Percentiles rank a stretch among this genome's conserved stretches.
phyloP scores from a whole-genome alignment of 371 early-diverging fungal species.

The Aphelidium insulamus region DNA sequence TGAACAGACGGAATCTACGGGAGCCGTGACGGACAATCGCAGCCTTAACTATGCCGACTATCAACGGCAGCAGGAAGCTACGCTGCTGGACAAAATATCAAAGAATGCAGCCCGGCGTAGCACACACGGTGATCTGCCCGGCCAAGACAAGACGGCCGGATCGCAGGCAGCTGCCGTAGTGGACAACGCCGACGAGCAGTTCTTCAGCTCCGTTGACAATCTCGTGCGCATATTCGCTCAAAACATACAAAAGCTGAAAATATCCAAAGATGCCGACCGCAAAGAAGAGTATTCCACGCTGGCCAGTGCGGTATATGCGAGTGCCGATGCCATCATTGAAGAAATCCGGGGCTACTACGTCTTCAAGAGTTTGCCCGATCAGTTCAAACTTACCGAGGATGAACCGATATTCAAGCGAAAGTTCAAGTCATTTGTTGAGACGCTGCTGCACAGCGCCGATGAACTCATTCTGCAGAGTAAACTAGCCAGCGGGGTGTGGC shows the following conservation, averaged over 20 bases:
- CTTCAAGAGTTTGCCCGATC: background rate
- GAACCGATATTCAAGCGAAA: background rate
- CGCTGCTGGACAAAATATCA: constrained; percentile 12
- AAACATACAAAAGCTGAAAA: constrained; percentile 11
- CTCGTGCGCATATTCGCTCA: constrained; percentile 10
- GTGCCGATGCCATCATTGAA: constrained; percentile 13
- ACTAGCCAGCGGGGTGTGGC: constrained; percentile 13
- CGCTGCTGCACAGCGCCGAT: background rate
- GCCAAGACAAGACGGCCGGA: background rate
- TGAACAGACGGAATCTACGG: constrained; percentile 4
- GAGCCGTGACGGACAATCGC: constrained; percentile 2
- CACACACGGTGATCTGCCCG: background rate
- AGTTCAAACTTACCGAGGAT: constrained; percentile 1
- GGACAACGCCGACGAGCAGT: constrained; percentile 6
- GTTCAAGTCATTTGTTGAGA: too few relatives aligned
- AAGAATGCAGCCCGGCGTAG: constrained; percentile 4
- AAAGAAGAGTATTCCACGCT: constrained; percentile 9
- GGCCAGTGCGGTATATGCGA: constrained; percentile 7
- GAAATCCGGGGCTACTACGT: constrained; percentile 5
- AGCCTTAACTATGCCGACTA: constrained; percentile 15
- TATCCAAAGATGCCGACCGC: constrained; percentile 6
- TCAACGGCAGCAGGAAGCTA: constrained; percentile 15
- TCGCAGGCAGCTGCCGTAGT: background rate
- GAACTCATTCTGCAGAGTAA: constrained; percentile 4
- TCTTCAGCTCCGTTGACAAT: constrained; percentile 11